A percentile compares a stretch with the other conserved stretches of the same genome.
Evolutionary conservation across 2,329 filamentous ascomycete genomes (phyloP).

Genomic region (Colletotrichum salicis): DNA sequence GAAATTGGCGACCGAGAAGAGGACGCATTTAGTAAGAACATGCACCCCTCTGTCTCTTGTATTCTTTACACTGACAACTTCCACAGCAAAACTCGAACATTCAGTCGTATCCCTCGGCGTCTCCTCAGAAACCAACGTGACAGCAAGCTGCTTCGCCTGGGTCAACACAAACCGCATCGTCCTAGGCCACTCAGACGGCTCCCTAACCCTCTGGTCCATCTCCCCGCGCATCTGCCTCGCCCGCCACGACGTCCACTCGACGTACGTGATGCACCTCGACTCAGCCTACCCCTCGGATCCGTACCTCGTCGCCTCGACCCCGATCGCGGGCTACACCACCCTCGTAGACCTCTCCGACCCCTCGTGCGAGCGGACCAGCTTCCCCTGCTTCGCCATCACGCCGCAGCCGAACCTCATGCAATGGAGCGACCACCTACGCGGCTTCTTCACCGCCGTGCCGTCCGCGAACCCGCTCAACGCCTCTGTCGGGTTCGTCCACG

Average conservation of each 20-base stretch:
- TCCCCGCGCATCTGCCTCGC: constrained; percentile 59
- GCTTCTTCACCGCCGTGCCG: constrained; percentile 64
- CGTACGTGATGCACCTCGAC: constrained; percentile 63
- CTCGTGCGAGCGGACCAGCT: constrained; percentile 63
- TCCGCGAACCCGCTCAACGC: constrained; percentile 64
- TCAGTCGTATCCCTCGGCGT: constrained; percentile 58
- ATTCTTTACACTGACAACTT: constrained; percentile 38
- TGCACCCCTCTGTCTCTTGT: background rate
- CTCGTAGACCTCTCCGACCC: constrained; percentile 64
- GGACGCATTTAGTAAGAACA: constrained; percentile 52
- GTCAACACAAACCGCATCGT: constrained; percentile 64
- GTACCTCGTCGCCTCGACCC: constrained; percentile 64
- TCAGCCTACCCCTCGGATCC: constrained; percentile 67
- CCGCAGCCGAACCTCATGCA: constrained; percentile 64
- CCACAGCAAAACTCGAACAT: constrained; percentile 55
- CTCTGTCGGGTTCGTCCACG: constrained; percentile 62
- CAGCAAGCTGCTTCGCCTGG: constrained; percentile 66
- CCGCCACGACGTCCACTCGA: constrained; percentile 64
- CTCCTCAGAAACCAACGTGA: constrained; percentile 57
- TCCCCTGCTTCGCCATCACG: constrained; percentile 60
- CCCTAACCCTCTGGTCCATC: constrained; percentile 66
- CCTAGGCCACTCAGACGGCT: constrained; percentile 67
- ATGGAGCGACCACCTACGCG: constrained; percentile 66
- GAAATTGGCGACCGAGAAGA: constrained; percentile 42
- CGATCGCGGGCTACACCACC: constrained; percentile 63